A percentile compares a stretch with the other conserved stretches of the same genome.
Conservation (phyloP, 2,329 filamentous ascomycete genomes). For the Pestalotiopsis sp. region DNA sequence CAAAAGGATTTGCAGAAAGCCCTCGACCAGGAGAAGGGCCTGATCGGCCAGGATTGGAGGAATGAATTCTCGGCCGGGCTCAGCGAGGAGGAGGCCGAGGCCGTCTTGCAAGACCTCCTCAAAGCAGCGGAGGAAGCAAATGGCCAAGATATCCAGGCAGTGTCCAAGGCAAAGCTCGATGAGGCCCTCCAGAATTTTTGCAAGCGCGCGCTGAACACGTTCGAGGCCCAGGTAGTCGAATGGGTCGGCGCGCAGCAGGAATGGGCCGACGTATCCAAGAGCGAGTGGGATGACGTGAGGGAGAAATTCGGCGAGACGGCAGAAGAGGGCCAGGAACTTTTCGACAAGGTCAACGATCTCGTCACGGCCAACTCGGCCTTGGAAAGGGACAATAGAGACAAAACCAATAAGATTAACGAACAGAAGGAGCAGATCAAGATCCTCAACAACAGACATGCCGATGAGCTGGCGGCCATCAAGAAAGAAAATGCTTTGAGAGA, state of each 20-base stretch:
- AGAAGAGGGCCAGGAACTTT: neutral
- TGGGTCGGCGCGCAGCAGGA: neutral
- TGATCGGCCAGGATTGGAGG: neutral
- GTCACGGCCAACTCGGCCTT: neutral
- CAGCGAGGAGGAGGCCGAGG: neutral
- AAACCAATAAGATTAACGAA: neutral
- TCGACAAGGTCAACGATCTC: neutral
- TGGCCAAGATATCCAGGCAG: neutral
- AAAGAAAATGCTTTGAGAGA: no score
- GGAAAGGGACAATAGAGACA: neutral
- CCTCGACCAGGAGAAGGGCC: neutral
- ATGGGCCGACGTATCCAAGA: neutral
- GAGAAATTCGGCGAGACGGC: neutral
- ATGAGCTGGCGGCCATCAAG: neutral
- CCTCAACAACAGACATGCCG: neutral
- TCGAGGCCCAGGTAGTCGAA: neutral
- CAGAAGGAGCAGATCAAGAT: neutral
- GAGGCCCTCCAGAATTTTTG: neutral
- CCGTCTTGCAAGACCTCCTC: neutral
- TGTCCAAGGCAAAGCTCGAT: neutral
- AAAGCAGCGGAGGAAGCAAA: neutral
- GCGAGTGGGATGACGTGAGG: neutral
- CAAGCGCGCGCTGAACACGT: neutral
- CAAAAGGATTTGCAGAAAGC: neutral
- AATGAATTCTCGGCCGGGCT: neutral